Base-by-base conservation (phyloP, 2,329 filamentous ascomycete species). In the Ascocoryne sarcoides region DNA sequence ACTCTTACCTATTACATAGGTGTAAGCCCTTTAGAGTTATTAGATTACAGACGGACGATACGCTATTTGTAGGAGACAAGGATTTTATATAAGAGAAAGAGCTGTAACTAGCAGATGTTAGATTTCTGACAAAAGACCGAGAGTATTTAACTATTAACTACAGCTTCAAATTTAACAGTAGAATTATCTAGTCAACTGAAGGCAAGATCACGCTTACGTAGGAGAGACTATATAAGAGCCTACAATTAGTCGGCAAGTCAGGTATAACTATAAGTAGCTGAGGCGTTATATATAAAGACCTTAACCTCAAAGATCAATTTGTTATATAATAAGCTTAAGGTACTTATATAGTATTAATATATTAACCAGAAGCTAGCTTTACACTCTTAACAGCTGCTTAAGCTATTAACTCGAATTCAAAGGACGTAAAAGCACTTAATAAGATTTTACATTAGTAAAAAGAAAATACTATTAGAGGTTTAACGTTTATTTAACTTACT, bases 41-140 rank as follows among this genome's bases (percentile, higher is more conserved):
- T 15, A 32, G 40, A 2, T 19, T 48, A 16, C 30, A 46, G 36
- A 48, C 40, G 2, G 36, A 48, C 21, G 30, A 46, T 40, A 46
- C 38, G 8, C 33, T 48, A 8, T 39, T 45, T 34, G 3, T 46
- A 16, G 37, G 29, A n/a, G 26, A 37, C 12, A 12, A 30, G 2
- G n/a, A 21, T 2, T 48, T 48, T 29, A 18, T 17, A 21, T 8
- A 10, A 2, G 8, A 8, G 33, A 48, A 21, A 2, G 46, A 36
- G 16, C 36, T 10, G 14, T 45, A 14, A 37, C 44, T 21, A 20
- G 34, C 3, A 34, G n/a, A 44, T 14, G 44, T 38, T 15, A 15
- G 28, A n/a, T 48, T 48, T n/a, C 4, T 10, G 28, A 15, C 37
- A 4, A 40, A 40, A 14, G 18, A 34, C n/a, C 12, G 16, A 26